Evolutionary conservation across 2,329 filamentous ascomycete species (phyloP), one percentile per base, ranked within the genome.

Genomic region (Calonectria hongkongensis): DNA sequence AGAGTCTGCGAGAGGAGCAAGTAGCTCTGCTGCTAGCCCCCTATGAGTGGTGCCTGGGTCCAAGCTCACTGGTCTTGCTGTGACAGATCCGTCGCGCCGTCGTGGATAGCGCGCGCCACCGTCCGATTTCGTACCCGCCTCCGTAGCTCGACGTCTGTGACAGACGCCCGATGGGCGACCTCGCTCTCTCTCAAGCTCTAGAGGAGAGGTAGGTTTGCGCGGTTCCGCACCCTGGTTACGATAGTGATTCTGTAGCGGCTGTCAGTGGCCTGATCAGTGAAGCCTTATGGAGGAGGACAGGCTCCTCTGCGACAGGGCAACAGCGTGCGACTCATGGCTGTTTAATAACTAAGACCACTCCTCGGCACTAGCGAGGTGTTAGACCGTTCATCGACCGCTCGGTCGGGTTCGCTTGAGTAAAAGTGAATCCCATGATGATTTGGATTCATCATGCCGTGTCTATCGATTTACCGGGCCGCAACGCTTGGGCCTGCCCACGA

Each of bases 401-500:
- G 51, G n/a, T 12, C 28, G 51, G 51, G 30, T 54, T 30, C 15
- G 50, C 50, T 30, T 28, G 50, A n/a, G 41, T 6, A n/a, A 6
- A 6, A 13, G 21, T 16, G 33, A 41, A 60, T 36, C 33, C 54
- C 33, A 9, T 39, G 30, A 39, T 58, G 54, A 39, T 58, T 36
- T 30, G 28, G 28, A 33, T 33, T 33, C 30, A 36, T 36, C 33
- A 36, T 9, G 33, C 33, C 33, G 33, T 56, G 36, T 27, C 33
- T 41, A 60, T 60, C 54, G 33, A 60, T 39, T 41, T 60, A 36
- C 54, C 54, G 54, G 33, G 30, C 51, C n/a, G 54, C 21, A 33
- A 58, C 54, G 54, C 54, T 60, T 36, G 54, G 54, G 54, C 54
- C 33, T 60, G 21, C 21, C 21, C 54, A 60, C 54, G 54, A 60